Conservation (phyloP, 2,329 filamentous ascomycete genomes). For the Epichloe festucae region DNA sequence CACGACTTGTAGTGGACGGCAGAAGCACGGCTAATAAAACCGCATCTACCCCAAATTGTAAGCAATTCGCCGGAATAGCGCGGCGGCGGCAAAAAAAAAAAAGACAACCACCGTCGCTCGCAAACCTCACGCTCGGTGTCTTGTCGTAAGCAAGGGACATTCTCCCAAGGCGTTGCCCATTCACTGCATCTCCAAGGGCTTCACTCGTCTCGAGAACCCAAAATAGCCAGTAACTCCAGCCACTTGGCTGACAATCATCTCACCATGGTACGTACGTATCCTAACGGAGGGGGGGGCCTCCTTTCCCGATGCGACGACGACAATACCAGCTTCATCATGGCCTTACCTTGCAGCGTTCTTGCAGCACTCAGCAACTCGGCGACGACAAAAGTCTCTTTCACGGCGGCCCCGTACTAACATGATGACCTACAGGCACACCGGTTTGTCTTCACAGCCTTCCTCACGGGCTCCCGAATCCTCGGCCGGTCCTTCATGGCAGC, state of each 20-base stretch:
- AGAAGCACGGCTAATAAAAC: conserved; percentile 15
- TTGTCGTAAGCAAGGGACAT: conserved; percentile 15
- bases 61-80: conserved; percentile 14
- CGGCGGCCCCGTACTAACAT: conserved; percentile 7
- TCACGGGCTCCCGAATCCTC: conserved; percentile 83
- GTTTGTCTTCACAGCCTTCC: conserved; percentile 74
- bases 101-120: conserved; percentile 8
- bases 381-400: not conserved
- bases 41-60: conserved; percentile 7
- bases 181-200: not conserved
- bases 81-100: conserved; percentile 10
- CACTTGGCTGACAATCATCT: conserved; percentile 2
- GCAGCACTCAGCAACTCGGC: too few relatives aligned
- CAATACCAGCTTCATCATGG: not conserved
- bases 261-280: conserved; percentile 17
- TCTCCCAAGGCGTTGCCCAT: conserved; percentile 3
- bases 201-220: not conserved
- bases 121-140: conserved; percentile 12
- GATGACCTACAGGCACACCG: conserved; percentile 65
- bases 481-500: conserved; percentile 88
- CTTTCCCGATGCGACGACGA: not conserved
- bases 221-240: not conserved
- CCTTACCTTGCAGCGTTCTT: not conserved
- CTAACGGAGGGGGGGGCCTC: not conserved
- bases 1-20: conserved; percentile 8